Base-by-base conservation (phyloP, 73 alveolate species). In the Durusdinium trenchii region DNA sequence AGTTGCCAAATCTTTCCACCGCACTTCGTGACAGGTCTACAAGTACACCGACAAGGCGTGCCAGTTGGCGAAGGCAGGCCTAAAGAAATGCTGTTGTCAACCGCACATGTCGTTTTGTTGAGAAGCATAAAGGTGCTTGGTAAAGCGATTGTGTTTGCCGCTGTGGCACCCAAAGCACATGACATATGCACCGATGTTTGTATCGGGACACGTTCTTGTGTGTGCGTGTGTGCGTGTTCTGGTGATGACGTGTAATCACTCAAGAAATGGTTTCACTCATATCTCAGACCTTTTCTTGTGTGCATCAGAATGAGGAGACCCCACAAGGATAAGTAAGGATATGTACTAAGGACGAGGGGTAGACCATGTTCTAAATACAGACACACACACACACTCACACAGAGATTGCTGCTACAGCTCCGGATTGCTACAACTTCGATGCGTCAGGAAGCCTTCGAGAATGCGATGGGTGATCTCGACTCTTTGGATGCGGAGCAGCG, bases 41-140 rank as follows among this genome's bases (percentile, higher is more conserved):
- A 91, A 91, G 76, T 67, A 69, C 98, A 91, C 98, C 61, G 98
- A 93, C 92, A 93, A 73, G 82, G 98, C 98, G 9, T 93, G 98
- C 48, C 82, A 57, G 93, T 67, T 93, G 47, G 98, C 98, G 36
- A 93, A 93, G 98, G 98, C 91, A 10, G 47, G 84, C 51, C 40
- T 3, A 26, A 2, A 0, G n/a, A 7, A 47, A 36, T 71, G 48
- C 32, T 38, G 9, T 40, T 45, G n/a, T 67, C 81, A 28, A 1
- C 26, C 23, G 5, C 5, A 23, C 78, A 9, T 23, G 32, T 14
- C 78, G 50, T 71, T 71, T 71, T 71, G 3, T n/a, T n/a, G n/a
- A n/a, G n/a, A n/a, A n/a, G n/a, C n/a, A n/a, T n/a, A n/a, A n/a
- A n/a, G n/a, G n/a, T n/a, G n/a, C n/a, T n/a, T n/a, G n/a, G n/a